Evolutionary conservation across 805 yeast genomes (phyloP).

Genomic region (Schizosaccharomyces japonicus): DNA sequence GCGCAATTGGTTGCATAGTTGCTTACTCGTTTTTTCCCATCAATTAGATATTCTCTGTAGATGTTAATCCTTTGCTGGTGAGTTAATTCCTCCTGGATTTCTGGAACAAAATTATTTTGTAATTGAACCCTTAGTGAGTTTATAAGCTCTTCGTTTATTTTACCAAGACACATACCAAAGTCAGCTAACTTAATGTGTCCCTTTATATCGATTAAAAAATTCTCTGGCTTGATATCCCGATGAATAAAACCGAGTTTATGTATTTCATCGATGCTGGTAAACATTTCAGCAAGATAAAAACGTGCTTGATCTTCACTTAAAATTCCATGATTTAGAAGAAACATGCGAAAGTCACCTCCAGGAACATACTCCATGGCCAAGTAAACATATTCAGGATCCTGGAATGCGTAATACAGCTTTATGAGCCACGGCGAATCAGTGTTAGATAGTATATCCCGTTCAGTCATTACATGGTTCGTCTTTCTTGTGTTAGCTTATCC

Average conservation of each 20-base stretch:
- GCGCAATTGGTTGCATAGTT: neutral
- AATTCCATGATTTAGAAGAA: conserved; percentile 77
- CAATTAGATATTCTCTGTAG: neutral
- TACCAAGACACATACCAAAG: conserved; percentile 91
- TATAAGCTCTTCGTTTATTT: conserved; percentile 74
- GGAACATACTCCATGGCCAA: conserved; percentile 98
- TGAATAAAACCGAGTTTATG: conserved; percentile 92
- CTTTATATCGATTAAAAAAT: conserved; percentile 64
- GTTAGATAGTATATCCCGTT: conserved; percentile 83
- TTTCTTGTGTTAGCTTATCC: neutral
- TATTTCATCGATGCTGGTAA: conserved; percentile 73
- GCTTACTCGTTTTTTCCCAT: neutral
- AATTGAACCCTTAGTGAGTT: conserved; percentile 65
- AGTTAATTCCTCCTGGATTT: conserved; percentile 38
- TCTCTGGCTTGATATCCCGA: conserved; percentile 88
- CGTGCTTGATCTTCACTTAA: conserved; percentile 86
- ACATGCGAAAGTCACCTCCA: conserved; percentile 91
- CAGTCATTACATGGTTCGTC: conserved; percentile 84
- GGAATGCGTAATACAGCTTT: conserved; percentile 79
- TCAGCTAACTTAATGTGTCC: conserved; percentile 89
- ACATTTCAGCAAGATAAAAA: conserved; percentile 88
- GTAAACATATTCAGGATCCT: conserved; percentile 69
- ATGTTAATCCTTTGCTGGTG: neutral
- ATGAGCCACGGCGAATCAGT: conserved; percentile 92
- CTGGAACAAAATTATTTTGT: conserved; percentile 23